Evolutionary conservation across 2,329 filamentous ascomycete genomes (phyloP).

Genomic region (Epichloe glyceriae): DNA sequence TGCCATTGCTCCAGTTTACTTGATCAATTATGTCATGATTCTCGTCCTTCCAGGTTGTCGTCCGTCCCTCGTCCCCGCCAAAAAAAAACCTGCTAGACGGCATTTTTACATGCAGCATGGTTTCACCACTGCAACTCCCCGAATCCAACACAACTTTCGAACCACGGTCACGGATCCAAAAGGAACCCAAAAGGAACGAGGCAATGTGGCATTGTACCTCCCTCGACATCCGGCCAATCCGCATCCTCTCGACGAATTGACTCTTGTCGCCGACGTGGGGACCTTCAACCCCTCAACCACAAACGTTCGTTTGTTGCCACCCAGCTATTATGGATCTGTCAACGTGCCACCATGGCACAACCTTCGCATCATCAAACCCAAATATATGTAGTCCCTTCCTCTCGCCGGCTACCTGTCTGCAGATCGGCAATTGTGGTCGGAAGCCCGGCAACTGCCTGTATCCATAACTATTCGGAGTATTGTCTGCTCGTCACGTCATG

Average conservation of each 20-base stretch:
- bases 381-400: background rate
- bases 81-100: too few relatives aligned
- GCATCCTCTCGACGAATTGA: background rate
- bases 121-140: background rate
- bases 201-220: too few relatives aligned
- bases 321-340: background rate
- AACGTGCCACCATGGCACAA: slow-evolving; percentile 1
- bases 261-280: background rate
- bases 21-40: background rate
- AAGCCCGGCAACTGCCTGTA: background rate
- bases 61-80: background rate
- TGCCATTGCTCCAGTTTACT: background rate
- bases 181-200: too few relatives aligned
- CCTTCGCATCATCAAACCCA: slow-evolving; percentile 2
- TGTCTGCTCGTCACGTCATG: slow-evolving; percentile 4
- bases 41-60: background rate
- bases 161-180: too few relatives aligned
- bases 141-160: too few relatives aligned
- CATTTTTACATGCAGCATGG: too few relatives aligned
- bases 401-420: background rate
- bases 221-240: too few relatives aligned
- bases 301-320: background rate
- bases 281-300: background rate
- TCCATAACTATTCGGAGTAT: background rate
- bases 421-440: background rate